Base-by-base conservation (phyloP, 805 yeast species). In the Barnettozyma siamensis region DNA sequence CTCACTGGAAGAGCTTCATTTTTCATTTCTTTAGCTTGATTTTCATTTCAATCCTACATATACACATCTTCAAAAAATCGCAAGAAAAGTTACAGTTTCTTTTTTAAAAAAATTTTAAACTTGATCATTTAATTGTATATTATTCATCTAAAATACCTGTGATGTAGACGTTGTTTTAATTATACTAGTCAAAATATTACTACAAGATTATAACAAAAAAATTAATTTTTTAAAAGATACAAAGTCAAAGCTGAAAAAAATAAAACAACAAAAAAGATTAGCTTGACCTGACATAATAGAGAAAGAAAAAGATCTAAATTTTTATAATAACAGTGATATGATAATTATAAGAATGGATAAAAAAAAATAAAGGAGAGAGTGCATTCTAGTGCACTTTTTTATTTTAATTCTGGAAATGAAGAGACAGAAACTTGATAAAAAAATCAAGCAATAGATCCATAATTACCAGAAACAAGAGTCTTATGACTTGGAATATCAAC, bases 401-500 rank as follows among this genome's bases (percentile, higher is more conserved):
- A n/a, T n/a, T n/a, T n/a, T n/a, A n/a, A n/a, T n/a, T n/a, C n/a
- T n/a, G n/a, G n/a, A n/a, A n/a, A n/a, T n/a, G n/a, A n/a, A n/a
- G n/a, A n/a, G n/a, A n/a, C n/a, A n/a, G n/a, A n/a, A n/a, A n/a
- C n/a, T 15, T 13, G 15, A 13, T 18, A 7, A 15, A 16, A n/a
- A 8, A 16, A n/a, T 33, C 23, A 28, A 17, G 41, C 28, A 37
- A 60, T 39, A 6, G 67, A 69, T 37, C 49, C 46, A 47, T 67
- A 67, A 27, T 53, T 59, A 21, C 72, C 72, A 16, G 70, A 62
- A 31, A 62, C 60, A 24, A 66, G 44, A 0, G 69, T 62, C 32
- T 57, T 61, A 20, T 54, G 54, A 24, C 63, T 58, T 21, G 60
- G 54, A 12, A 63, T 65, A 3, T 44, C 45, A 2, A 41, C 49